Evolutionary conservation across 306 rosid species (phyloP).

Genomic region (Prunus padus): DNA sequence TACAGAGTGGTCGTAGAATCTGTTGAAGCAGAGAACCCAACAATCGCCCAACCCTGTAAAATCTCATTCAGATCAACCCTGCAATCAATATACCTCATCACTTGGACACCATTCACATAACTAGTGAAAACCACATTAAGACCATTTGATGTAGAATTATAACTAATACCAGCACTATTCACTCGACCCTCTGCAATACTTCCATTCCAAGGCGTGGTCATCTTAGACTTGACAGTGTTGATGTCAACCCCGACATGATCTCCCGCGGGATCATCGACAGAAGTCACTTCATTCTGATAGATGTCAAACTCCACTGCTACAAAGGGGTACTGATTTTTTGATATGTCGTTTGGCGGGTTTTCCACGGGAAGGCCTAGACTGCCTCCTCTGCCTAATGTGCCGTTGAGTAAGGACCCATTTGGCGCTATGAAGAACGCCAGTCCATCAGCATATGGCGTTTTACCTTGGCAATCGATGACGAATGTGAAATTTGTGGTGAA

Average conservation of each 20-base stretch:
- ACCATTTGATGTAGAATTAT: conserved; percentile 23
- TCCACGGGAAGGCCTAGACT: neutral
- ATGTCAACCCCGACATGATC: conserved; percentile 45
- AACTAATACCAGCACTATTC: too few species aligned
- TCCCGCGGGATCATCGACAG: conserved; percentile 24
- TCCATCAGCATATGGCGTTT: neutral
- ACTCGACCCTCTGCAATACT: neutral
- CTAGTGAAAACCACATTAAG: conserved; percentile 28
- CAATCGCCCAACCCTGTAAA: conserved; percentile 15
- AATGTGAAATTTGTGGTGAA: conserved; percentile 7
- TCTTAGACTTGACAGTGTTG: conserved; percentile 35
- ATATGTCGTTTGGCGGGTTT: too few species aligned
- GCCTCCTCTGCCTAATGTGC: neutral
- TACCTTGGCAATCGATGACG: neutral
- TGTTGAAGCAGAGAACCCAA: conserved; percentile 4
- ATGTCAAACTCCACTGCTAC: conserved; percentile 53
- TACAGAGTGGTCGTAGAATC: neutral
- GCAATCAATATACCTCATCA: neutral
- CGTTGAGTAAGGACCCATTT: neutral
- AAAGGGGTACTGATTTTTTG: conserved; percentile 4
- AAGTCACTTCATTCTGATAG: neutral
- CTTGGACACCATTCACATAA: neutral
- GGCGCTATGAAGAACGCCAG: neutral
- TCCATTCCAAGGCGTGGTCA: conserved; percentile 6
- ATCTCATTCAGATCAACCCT: neutral